A percentile compares a stretch with the other conserved stretches of the same genome.
Evolutionary conservation across 176 grass and related monocot species (phyloP).

Genomic region (Saccharum officinarum): DNA sequence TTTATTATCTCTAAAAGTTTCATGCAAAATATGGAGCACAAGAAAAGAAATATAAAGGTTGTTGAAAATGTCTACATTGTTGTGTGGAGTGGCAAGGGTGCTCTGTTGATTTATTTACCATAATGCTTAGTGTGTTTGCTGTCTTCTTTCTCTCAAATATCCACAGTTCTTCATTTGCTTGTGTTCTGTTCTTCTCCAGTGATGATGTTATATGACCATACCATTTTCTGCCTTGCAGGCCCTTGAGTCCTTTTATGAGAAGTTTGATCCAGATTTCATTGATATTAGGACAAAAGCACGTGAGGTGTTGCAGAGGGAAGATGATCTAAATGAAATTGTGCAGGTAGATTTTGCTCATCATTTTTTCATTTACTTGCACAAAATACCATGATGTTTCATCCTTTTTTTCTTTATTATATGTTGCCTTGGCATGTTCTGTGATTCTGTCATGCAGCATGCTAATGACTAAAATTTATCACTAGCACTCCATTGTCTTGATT

Average conservation of each 20-base stretch:
- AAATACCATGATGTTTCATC: not conserved
- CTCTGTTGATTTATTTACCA: not conserved
- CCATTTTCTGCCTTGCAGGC: constrained; percentile 51
- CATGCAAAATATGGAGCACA: not conserved
- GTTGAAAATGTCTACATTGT: not conserved
- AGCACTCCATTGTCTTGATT: not conserved
- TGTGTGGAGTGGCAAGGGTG: not conserved
- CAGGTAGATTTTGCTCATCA: constrained; percentile 43
- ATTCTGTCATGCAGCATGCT: not conserved
- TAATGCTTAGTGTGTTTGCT: not conserved
- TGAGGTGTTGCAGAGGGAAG: constrained; percentile 91
- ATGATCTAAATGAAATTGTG: constrained; percentile 95
- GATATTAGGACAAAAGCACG: constrained; percentile 94
- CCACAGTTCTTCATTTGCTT: not conserved
- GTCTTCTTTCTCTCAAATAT: not conserved
- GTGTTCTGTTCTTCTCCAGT: not conserved
- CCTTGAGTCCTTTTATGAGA: constrained; percentile 78
- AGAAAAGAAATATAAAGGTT: not conserved
- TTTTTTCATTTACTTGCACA: not conserved
- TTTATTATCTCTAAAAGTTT: not conserved
- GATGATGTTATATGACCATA: constrained; percentile 5
- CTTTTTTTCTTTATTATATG: constrained; percentile 32
- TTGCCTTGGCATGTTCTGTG: not conserved
- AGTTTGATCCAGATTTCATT: constrained; percentile 82
- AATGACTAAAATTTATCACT: not conserved